Conservation (phyloP, 352 stramenopile species). For the Phytophthora agathidicida region DNA sequence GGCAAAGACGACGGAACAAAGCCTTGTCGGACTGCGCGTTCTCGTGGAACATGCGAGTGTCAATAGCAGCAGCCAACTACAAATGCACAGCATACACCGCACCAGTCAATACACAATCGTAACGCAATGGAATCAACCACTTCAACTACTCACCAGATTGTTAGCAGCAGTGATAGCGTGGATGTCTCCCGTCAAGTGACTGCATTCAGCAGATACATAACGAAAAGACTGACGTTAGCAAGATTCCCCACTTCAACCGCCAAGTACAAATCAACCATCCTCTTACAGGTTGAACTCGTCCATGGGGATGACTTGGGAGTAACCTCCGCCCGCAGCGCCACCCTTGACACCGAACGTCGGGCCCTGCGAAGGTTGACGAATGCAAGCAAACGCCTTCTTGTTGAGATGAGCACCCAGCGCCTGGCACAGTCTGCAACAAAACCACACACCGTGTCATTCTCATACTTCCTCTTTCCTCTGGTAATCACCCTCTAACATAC, state of each 20-base stretch:
- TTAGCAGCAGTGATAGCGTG: constrained; percentile 98
- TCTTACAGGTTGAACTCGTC: constrained; percentile 98
- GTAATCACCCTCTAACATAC: constrained; percentile 30
- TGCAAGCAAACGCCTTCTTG: constrained; percentile 97
- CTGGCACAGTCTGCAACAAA: constrained; percentile 89
- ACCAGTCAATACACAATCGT: constrained; percentile 4
- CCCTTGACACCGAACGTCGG: constrained; percentile 99
- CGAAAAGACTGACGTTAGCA: constrained; percentile 8
- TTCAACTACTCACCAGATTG: constrained; percentile 84
- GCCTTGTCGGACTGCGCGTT: constrained; percentile 80
- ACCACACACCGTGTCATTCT: constrained; percentile 70
- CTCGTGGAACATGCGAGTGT: constrained; percentile 99
- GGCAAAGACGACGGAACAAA: constrained; percentile 87
- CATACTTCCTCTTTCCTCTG: neutral
- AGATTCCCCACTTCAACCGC: neutral
- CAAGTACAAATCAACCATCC: constrained; percentile 65
- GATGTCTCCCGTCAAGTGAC: constrained; percentile 98
- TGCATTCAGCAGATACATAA: constrained; percentile 23
- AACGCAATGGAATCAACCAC: neutral
- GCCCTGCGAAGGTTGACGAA: constrained; percentile 97
- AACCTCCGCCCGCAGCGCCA: constrained; percentile 84
- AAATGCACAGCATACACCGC: neutral
- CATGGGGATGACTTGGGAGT: constrained; percentile 95
- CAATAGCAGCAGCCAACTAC: constrained; percentile 95
- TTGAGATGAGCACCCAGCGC: constrained; percentile 92